Base-by-base conservation (phyloP, 169 alveolate genomes). In the Babesia ovata region DNA sequence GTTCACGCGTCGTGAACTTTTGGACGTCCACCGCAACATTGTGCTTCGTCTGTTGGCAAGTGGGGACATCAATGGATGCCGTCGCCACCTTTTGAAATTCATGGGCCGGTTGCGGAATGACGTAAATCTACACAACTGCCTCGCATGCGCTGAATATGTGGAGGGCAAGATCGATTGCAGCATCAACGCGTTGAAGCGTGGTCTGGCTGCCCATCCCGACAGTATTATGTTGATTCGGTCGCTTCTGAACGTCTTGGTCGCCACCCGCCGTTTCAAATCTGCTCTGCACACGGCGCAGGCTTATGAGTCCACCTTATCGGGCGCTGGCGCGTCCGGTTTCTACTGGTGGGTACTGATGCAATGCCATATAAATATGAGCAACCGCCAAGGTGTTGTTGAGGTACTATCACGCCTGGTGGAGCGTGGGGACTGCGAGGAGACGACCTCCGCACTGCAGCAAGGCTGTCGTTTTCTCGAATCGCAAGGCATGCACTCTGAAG, bases 381-480 rank as follows among this genome's bases (percentile, higher is more conserved):
- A 53, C 59, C n/a, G 19, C 22, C 48, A 53, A 14, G 71, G 60
- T 21, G 86, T 76, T 7, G 29, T 54, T 14, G 39, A 46, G 24
- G 69, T 52, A 39, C 66, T 75, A 0, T 29, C 44, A 4, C 29
- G 46, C 29, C 61, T 62, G 50, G 45, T 75, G 2, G 73, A 63
- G 56, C 22, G 1, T 12, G 36, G 44, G 9, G 28, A 21, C 13
- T 67, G 53, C 22, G n/a, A 56, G 44, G 75, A 21, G 7, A 45
- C 42, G 14, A 65, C 56, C 8, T 69, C 39, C 22, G 65, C 48
- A 19, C 36, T 79, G 12, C 29, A 49, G 29, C 53, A 28, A 4
- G 87, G 87, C 45, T 79, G 87, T 65, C 48, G 60, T n/a, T 79
- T 65, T 36, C 59, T 79, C n/a, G 87, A 79, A 46, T 56, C 70